These are phyloP conservation scores for Colletotrichum somersetense DNA, from an alignment of 2,329 filamentous ascomycete genomes.

Conservation along the genomic window DNA sequence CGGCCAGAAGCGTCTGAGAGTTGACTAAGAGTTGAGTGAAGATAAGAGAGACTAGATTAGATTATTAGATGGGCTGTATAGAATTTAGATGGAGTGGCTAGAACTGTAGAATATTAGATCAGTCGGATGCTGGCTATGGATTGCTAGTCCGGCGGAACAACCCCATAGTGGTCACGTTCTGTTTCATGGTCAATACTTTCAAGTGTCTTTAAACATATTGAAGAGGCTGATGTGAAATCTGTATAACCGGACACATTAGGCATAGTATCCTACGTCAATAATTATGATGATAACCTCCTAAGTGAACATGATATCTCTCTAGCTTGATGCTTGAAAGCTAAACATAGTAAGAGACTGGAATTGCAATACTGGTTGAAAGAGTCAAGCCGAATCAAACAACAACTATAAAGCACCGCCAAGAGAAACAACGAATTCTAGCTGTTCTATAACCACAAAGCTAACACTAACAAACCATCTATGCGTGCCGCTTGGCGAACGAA, in stretches of 20 bases:
- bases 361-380: too few relatives aligned
- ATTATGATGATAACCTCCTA: too few relatives aligned
- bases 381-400: not conserved
- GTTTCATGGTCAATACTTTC: not conserved
- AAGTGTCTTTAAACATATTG: not conserved
- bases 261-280: too few relatives aligned
- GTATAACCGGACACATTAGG: not conserved
- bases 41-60: not conserved
- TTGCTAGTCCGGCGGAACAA: not conserved
- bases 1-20: conserved; percentile 29
- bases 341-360: not conserved
- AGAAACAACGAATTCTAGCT: too few relatives aligned
- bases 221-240: not conserved
- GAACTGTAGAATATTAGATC: conserved; percentile 24
- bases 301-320: too few relatives aligned
- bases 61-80: not conserved
- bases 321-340: not conserved
- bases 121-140: not conserved
- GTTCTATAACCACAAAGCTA: too few relatives aligned
- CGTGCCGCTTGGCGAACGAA: not conserved
- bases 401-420: not conserved
- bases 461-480: not conserved
- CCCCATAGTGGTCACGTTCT: not conserved
- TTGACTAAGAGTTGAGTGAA: conserved; percentile 12
- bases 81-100: conserved; percentile 30